Percentiles rank a stretch among this genome's conserved stretches.
phyloP scores from a whole-genome alignment of 1,284 basidiomycete species.

The Ustilago loliicola region DNA sequence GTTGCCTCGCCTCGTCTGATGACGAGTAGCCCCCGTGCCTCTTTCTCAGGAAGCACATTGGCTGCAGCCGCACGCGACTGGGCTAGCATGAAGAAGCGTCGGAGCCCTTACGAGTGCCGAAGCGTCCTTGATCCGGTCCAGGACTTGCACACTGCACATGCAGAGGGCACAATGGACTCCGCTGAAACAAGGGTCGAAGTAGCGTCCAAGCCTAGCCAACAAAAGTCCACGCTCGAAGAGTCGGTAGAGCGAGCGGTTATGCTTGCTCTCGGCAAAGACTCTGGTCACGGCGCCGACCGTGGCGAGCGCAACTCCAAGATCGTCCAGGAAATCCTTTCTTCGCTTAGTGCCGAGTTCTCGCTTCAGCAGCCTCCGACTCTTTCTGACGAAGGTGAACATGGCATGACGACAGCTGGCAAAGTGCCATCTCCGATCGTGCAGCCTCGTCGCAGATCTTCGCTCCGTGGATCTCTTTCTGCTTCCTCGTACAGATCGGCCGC shows the following conservation, averaged over 20 bases:
- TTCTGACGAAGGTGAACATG: neutral
- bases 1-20: slow-evolving; percentile 6
- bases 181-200: neutral
- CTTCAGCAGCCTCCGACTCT: slow-evolving; percentile 1
- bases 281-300: neutral
- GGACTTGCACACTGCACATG: neutral
- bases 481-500: neutral
- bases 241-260: slow-evolving; percentile 40
- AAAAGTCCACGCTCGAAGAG: slow-evolving; percentile 18
- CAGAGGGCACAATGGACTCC: neutral
- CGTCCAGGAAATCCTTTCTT: slow-evolving; percentile 35
- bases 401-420: neutral
- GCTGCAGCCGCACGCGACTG: slow-evolving; percentile 51
- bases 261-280: slow-evolving; percentile 34
- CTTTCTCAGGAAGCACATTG: slow-evolving; percentile 48
- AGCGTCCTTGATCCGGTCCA: slow-evolving; percentile 10
- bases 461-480: neutral
- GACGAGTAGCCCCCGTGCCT: slow-evolving; percentile 29
- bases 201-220: neutral
- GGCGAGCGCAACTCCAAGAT: slow-evolving; percentile 32
- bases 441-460: neutral
- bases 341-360: slow-evolving; percentile 26
- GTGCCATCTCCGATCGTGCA: slow-evolving; percentile 2
- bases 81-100: slow-evolving; percentile 39
- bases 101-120: slow-evolving; percentile 9